These are phyloP conservation scores for Pleurotus ostreatus DNA, from an alignment of 768 basidiomycete genomes.

Conservation along the genomic window DNA sequence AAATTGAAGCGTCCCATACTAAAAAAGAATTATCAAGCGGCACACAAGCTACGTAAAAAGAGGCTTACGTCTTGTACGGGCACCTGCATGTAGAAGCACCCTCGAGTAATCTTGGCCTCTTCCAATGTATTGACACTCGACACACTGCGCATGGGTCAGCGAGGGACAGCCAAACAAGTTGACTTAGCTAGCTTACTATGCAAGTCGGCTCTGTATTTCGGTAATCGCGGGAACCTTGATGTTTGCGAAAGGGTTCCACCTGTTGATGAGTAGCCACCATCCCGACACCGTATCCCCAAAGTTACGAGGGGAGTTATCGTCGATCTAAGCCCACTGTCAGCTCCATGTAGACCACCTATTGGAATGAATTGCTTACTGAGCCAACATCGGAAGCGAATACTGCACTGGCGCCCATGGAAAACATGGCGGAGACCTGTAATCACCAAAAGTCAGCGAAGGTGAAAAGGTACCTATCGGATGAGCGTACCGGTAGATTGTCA, in stretches of 20 bases:
- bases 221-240: constrained; percentile 83
- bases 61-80: constrained; percentile 82
- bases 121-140: constrained; percentile 94
- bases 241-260: constrained; percentile 89
- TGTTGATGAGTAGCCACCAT: constrained; percentile 91
- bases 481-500: constrained; percentile 79
- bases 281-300: constrained; percentile 96
- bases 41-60: neutral
- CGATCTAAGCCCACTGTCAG: constrained; percentile 46
- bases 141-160: constrained; percentile 50
- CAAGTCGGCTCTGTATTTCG: constrained; percentile 90
- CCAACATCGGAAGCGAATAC: constrained; percentile 96
- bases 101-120: constrained; percentile 87
- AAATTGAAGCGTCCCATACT: constrained; percentile 90
- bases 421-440: constrained; percentile 81
- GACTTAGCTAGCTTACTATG: constrained; percentile 68
- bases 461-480: neutral
- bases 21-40: neutral
- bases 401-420: constrained; percentile 82
- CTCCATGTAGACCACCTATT: no score
- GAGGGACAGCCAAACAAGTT: neutral
- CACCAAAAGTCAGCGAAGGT: neutral
- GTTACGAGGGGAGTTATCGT: constrained; percentile 92
- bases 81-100: constrained; percentile 90
- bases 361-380: constrained; percentile 45